Conservation (phyloP, 176 grass and related monocot genomes). For the Panicum miliaceum region DNA sequence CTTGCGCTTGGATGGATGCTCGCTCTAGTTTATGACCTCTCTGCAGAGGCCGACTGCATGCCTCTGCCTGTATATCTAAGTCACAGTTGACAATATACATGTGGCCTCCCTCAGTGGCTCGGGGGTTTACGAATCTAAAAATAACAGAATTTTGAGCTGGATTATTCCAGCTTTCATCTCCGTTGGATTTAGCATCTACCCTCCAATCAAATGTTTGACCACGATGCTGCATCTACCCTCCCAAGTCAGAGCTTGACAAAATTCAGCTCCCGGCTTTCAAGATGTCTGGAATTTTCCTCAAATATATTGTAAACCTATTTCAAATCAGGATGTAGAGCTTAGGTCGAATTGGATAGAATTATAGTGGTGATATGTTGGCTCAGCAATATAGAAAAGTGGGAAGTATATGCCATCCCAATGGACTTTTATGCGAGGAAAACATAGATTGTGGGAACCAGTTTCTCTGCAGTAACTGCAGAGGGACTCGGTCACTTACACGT, state of each 20-base stretch:
- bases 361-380: neutral
- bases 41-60: neutral
- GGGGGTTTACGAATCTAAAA: neutral
- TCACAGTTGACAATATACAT: neutral
- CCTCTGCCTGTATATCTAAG: neutral
- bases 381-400: too few species aligned
- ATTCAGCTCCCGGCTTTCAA: neutral
- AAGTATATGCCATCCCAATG: too few species aligned
- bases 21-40: conserved; percentile 25
- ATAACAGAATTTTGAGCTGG: neutral
- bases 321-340: neutral
- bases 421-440: too few species aligned
- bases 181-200: neutral
- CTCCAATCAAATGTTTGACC: neutral
- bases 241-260: neutral
- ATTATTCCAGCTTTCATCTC: neutral
- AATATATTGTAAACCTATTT: neutral
- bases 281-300: neutral
- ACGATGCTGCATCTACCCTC: neutral
- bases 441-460: too few species aligned
- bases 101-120: neutral
- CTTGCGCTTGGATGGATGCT: neutral
- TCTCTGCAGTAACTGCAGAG: too few species aligned
- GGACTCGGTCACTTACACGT: too few species aligned
- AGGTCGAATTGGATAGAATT: neutral